Evolutionary conservation across 768 basidiomycete genomes (phyloP).

Genomic region (Leccinum pellstonianum): DNA sequence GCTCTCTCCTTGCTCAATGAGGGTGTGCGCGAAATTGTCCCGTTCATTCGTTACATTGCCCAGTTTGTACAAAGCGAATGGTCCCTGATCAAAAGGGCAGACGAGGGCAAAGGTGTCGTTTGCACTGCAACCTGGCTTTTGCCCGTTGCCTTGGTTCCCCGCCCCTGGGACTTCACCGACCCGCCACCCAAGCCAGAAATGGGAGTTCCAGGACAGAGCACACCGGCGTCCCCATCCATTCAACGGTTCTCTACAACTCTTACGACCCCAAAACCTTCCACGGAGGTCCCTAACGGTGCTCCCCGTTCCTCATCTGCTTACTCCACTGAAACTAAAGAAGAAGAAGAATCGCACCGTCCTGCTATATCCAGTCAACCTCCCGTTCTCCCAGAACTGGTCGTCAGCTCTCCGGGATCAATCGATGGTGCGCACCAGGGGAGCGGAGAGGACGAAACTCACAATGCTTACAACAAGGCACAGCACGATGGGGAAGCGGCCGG

Average conservation of each 20-base stretch:
- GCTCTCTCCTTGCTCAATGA: conserved; percentile 66
- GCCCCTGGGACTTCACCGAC: conserved; percentile 75
- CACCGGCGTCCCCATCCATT: conserved; percentile 24
- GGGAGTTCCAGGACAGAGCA: conserved; percentile 12
- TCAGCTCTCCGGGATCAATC: conserved; percentile 34
- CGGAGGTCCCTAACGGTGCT: conserved; percentile 16
- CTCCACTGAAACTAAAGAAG: conserved; percentile 30
- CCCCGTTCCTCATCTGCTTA: conserved; percentile 32
- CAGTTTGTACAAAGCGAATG: conserved; percentile 80
- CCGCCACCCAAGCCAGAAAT: conserved; percentile 33
- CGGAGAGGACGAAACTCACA: conserved; percentile 14
- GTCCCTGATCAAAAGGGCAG: conserved; percentile 55
- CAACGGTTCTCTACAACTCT: conserved; percentile 25
- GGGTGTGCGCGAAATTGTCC: conserved; percentile 79
- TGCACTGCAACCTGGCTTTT: conserved; percentile 91
- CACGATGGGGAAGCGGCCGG: conserved; percentile 22
- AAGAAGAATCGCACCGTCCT: conserved; percentile 21
- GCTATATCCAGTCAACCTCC: conserved; percentile 31
- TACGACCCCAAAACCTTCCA: conserved; percentile 30
- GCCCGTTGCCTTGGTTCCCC: conserved; percentile 76
- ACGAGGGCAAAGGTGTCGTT: conserved; percentile 76
- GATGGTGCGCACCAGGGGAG: conserved; percentile 26
- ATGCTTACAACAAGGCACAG: conserved; percentile 21
- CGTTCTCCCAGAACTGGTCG: conserved; percentile 35
- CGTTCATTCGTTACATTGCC: conserved; percentile 80